Evolutionary conservation across 1,139 yeast genomes (phyloP).

Genomic region (Hyphopichia wangnamkhiaoensis): DNA sequence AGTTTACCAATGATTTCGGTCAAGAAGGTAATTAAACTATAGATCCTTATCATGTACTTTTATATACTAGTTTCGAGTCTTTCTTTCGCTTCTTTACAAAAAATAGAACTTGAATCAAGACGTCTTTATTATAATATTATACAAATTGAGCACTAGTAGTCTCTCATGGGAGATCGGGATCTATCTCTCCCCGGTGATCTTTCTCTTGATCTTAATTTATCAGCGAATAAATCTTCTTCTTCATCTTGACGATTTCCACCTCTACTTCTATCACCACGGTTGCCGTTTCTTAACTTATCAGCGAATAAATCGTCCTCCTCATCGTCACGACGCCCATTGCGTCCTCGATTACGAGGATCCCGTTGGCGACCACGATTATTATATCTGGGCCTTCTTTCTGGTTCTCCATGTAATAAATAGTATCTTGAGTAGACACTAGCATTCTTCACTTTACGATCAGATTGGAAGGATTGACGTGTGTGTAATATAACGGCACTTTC

Average conservation of each 20-base stretch:
- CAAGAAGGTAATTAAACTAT: slow-evolving; percentile 78
- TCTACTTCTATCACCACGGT: slow-evolving; percentile 7
- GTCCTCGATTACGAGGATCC: slow-evolving; percentile 5
- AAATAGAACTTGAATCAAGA: too few relatives aligned
- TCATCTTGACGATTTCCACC: slow-evolving; percentile 13
- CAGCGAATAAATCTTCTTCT: slow-evolving; percentile 46
- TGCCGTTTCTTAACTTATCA: slow-evolving; percentile 12
- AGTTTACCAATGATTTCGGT: slow-evolving; percentile 93
- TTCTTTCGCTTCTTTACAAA: too few relatives aligned
- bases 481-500: slow-evolving; percentile 41
- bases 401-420: slow-evolving; percentile 75
- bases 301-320: slow-evolving; percentile 40
- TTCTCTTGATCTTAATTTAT: slow-evolving; percentile 17
- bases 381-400: slow-evolving; percentile 46
- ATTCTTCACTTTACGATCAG: slow-evolving; percentile 60
- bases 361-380: slow-evolving; percentile 7
- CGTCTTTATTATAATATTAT: neutral
- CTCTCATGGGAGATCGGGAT: slow-evolving; percentile 14
- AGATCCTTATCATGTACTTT: neutral
- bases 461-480: slow-evolving; percentile 52
- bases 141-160: slow-evolving; percentile 1
- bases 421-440: slow-evolving; percentile 65
- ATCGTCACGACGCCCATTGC: slow-evolving; percentile 11
- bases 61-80: neutral
- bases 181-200: slow-evolving; percentile 17